phyloP scores from a whole-genome alignment of 441 rosid species.

The Euphorbia celastroides region DNA sequence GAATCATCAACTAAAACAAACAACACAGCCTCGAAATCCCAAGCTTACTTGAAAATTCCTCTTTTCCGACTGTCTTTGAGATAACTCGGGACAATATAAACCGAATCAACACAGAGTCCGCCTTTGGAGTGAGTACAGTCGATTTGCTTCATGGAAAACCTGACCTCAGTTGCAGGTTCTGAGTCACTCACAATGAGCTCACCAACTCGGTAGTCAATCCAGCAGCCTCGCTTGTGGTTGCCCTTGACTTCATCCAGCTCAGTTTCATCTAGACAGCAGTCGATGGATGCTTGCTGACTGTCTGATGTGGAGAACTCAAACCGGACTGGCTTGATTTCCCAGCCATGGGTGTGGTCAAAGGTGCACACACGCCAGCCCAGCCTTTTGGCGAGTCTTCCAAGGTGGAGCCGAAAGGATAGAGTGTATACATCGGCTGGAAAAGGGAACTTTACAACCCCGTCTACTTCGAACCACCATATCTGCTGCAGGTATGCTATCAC shows the following conservation, averaged over 20 bases:
- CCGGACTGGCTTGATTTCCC: constrained; percentile 69
- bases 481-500: constrained; percentile 80
- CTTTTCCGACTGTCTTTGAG: constrained; percentile 45
- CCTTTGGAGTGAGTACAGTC: constrained; percentile 90
- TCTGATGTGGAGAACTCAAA: constrained; percentile 65
- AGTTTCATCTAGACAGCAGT: constrained; percentile 49
- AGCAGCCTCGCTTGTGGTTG: constrained; percentile 69
- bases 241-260: constrained; percentile 41
- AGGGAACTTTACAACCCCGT: constrained; percentile 43
- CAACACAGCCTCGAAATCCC: constrained; percentile 8
- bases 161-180: constrained; percentile 49
- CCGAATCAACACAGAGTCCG: constrained; percentile 83
- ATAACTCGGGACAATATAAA: constrained; percentile 61
- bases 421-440: constrained; percentile 34
- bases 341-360: constrained; percentile 81
- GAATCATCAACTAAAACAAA: constrained; percentile 19
- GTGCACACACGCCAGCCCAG: constrained; percentile 63
- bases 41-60: constrained; percentile 34
- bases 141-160: constrained; percentile 79
- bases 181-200: constrained; percentile 56
- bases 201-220: constrained; percentile 76
- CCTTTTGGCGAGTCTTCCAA: constrained; percentile 65
- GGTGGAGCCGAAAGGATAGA: constrained; percentile 65
- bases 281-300: constrained; percentile 60
- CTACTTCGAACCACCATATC: constrained; percentile 96